These are phyloP conservation scores for Rhizoclosmatium sp. DNA, from an alignment of 192 early-diverging fungal genomes.

Conservation along the genomic window DNA sequence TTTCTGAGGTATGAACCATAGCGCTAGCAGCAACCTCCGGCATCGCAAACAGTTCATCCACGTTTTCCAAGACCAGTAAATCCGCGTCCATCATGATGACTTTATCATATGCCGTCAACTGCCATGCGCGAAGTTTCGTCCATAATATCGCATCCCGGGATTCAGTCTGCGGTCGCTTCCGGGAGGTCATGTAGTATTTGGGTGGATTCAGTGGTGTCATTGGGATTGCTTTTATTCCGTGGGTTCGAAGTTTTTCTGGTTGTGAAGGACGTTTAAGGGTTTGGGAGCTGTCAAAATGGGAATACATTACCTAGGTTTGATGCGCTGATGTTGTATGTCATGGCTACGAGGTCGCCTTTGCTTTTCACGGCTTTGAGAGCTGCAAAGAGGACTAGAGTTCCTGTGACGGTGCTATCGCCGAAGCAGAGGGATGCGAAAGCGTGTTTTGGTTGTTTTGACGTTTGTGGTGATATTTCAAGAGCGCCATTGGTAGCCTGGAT, in stretches of 20 bases:
- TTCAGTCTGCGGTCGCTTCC: slow-evolving; percentile 6
- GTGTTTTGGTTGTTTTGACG: background rate
- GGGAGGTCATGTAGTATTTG: slow-evolving; percentile 11
- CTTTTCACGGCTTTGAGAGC: background rate
- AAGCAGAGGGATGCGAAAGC: slow-evolving; percentile 34
- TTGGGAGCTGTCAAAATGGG: background rate
- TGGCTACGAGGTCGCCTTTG: slow-evolving; percentile 18
- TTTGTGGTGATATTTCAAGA: background rate
- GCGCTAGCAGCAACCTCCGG: slow-evolving; percentile 26
- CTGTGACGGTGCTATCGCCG: slow-evolving; percentile 29
- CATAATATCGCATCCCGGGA: slow-evolving; percentile 26
- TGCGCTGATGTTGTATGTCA: slow-evolving; percentile 14
- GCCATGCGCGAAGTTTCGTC: slow-evolving; percentile 39
- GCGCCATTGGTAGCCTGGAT: background rate
- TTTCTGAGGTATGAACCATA: slow-evolving; percentile 20
- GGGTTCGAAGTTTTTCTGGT: background rate
- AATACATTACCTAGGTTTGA: background rate
- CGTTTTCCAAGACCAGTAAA: slow-evolving; percentile 34
- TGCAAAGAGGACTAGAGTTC: slow-evolving; percentile 30
- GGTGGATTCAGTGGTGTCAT: background rate
- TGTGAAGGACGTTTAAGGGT: background rate
- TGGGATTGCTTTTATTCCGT: background rate
- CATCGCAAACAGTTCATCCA: slow-evolving; percentile 39
- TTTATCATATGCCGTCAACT: slow-evolving; percentile 30
- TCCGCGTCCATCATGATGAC: slow-evolving; percentile 38